Evolutionary conservation across 345 rosid genomes (phyloP).

Genomic region (Gossypium bickii): DNA sequence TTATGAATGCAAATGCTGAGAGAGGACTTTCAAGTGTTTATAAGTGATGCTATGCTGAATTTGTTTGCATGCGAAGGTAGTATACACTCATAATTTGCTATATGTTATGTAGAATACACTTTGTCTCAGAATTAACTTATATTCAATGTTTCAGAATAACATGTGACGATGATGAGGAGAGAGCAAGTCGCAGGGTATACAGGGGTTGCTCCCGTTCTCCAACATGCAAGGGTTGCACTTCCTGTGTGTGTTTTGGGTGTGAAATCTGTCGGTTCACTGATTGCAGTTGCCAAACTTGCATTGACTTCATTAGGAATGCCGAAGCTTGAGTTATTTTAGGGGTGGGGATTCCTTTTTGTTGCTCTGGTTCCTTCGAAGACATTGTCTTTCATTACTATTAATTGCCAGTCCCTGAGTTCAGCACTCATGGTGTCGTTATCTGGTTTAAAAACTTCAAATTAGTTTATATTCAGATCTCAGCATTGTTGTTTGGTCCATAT

Average conservation of each 20-base stretch:
- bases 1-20: neutral
- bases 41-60: neutral
- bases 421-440: neutral
- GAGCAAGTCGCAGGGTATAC: conserved; percentile 81
- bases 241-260: conserved; percentile 96
- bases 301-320: conserved; percentile 68
- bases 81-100: neutral
- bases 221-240: conserved; percentile 90
- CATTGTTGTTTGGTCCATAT: neutral
- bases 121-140: neutral
- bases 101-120: neutral
- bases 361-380: neutral
- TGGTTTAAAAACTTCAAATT: neutral
- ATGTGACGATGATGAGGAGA: conserved; percentile 66
- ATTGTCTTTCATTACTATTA: neutral
- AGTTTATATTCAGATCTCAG: neutral
- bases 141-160: conserved; percentile 41
- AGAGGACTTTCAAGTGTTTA: neutral
- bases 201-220: conserved; percentile 78
- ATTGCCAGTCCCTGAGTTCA: neutral
- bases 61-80: neutral
- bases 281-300: conserved; percentile 94
- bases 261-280: conserved; percentile 79
- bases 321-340: conserved; percentile 29
- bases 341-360: neutral